Evolutionary conservation across 306 rosid species (phyloP), one percentile per base, ranked within the genome.

Genomic region (Potentilla sterilis): DNA sequence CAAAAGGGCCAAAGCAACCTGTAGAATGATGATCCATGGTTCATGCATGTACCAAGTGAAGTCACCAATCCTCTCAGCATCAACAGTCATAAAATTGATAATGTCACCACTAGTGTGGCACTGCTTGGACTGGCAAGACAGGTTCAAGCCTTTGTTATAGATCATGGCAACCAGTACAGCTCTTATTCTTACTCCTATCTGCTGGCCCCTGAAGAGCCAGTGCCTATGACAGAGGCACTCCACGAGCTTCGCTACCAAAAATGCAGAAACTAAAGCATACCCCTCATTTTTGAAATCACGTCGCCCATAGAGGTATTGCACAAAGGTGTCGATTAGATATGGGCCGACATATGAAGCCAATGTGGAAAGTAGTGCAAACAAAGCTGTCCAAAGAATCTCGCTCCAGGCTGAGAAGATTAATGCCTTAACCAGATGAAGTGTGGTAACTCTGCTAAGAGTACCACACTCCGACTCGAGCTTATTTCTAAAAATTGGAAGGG

Each of bases 271-370:
- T 75, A 93, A 87, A 85, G 78, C 35, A 65, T 81, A 89, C 15
- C 98, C 97, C 77, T 89, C 90, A 67, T 83, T 77, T 76, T 81
- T 72, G 22, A 67, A 87, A 51, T 74, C 69, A 9, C 85, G 79
- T 2, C 80, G 77, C 61, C 95, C 98, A 4, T 82, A 78, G 59
- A 93, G 92, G 79, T 87, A 91, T 80, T 87, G 91, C 65, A 94
- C 98, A 43, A 91, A 75, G 24, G 82, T 78, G 67, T 90, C 91
- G 19, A 91, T 94, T 13, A 94, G 88, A 79, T 70, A 94, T 3
- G 98, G 98, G 37, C 98, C 95, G 34, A 91, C 94, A 81, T 91
- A 94, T 48, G 91, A 81, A 44, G 98, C 87, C 67, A 87, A 32
- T 13, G 87, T 54, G 75, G 52, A 75, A 2, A 87, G 1, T 10